A percentile compares a stretch with the other conserved stretches of the same genome.
phyloP scores from a whole-genome alignment of 768 basidiomycete genomes.

The Leccinum pellstonianum region DNA sequence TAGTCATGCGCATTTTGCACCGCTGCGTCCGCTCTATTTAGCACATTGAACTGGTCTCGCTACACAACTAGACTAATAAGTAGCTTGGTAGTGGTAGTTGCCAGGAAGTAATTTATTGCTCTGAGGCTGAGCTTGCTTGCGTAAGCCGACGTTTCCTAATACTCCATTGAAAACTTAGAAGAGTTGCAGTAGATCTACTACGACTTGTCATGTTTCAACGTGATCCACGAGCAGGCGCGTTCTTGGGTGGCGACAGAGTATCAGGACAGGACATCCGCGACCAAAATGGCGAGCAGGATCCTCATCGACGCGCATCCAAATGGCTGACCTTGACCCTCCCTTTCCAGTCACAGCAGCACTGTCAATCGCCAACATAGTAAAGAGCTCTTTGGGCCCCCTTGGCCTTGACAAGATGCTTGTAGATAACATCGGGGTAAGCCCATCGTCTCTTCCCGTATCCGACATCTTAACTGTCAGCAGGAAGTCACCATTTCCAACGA shows the following conservation, averaged over 20 bases:
- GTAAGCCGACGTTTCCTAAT: slow-evolving; percentile 17
- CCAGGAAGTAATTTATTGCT: background rate
- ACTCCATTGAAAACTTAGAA: background rate
- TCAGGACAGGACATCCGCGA: slow-evolving; percentile 95
- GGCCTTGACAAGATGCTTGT: slow-evolving; percentile 98
- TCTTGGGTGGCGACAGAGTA: slow-evolving; percentile 90
- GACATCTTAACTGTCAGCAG: slow-evolving; percentile 40
- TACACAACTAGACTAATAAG: background rate
- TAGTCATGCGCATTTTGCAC: background rate
- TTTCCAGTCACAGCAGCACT: slow-evolving; percentile 85
- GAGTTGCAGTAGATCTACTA: slow-evolving; percentile 4
- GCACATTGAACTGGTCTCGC: background rate
- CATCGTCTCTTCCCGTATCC: background rate
- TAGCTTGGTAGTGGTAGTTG: background rate
- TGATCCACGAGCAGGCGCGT: slow-evolving; percentile 88
- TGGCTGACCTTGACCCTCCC: slow-evolving; percentile 1
- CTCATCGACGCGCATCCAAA: background rate
- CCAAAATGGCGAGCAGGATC: slow-evolving; percentile 75
- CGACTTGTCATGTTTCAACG: slow-evolving; percentile 71
- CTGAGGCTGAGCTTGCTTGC: slow-evolving; percentile 8
- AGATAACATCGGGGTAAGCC: slow-evolving; percentile 90
- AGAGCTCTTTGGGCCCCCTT: slow-evolving; percentile 92
- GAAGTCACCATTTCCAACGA: slow-evolving; percentile 99
- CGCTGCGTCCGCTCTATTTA: slow-evolving; percentile 10
- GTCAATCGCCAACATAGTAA: slow-evolving; percentile 96